Evolutionary conservation across 768 basidiomycete species (phyloP), one percentile per base, ranked within the genome.

Genomic region (Tubosaeta sp.): DNA sequence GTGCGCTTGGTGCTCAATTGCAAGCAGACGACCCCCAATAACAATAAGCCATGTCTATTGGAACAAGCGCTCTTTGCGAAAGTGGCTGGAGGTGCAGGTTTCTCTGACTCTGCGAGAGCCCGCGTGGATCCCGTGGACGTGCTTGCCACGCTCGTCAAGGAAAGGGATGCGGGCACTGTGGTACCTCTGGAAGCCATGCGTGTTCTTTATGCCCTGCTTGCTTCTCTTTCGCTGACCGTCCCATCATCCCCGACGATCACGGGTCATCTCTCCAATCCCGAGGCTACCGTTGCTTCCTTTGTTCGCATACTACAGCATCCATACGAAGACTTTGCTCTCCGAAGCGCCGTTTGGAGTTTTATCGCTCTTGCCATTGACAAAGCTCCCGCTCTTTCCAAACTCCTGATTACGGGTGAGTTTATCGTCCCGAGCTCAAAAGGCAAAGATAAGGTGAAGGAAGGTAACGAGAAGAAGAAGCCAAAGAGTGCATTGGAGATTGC

Each of bases 291-390:
- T 0, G 66, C 80, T 3, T 74, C 80, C 0, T 70, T 92, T 18
- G 83, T 92, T 2, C 78, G 81, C 19, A 86, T 91, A 31, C 73
- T 87, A 6, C 80, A 83, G 49, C 85, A 91, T 61, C 88, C 90
- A 0, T 90, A 87, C 56, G 86, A 91, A 27, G 90, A 92, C 38
- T 73, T 84, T 18, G 62, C 76, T 8, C 75, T 90, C 29, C 83
- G 87, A 18, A 84, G 79, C 44, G 79, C 86, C 0, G 81, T 90
- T 6, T 97, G 94, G 94, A 80, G 78, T 54, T 86, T 95, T 56
- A 83, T 95, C 34, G 71, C 87, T 0, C 74, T 90, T 16, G 85
- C 89, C 1, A 82, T 94, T 13, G 84, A 90, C 59, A 86, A 85
- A 54, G 92, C 94, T 63, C 92, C 94, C 1, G 91, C 94, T 0